Evolutionary conservation across 2,329 filamentous ascomycete species (phyloP).

Genomic region (Dothiorella sarmentorum): DNA sequence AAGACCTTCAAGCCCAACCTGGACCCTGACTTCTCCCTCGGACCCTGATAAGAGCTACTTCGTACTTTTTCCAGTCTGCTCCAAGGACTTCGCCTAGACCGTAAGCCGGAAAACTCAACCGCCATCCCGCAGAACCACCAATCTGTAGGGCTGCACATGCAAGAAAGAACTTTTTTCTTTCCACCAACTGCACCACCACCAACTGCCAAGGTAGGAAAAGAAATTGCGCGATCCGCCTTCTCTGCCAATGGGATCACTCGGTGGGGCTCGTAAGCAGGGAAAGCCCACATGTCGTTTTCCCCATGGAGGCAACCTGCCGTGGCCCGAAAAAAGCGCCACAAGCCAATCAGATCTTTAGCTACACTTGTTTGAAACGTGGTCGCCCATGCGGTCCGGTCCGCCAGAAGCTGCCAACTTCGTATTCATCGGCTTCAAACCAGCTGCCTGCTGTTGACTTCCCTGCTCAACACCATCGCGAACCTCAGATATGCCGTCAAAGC

Average conservation of each 20-base stretch:
- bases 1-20: no score
- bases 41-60: neutral
- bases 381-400: conserved; percentile 12
- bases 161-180: neutral
- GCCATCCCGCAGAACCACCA: neutral
- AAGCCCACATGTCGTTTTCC: conserved; percentile 5
- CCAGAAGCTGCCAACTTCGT: neutral
- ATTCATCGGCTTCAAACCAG: neutral
- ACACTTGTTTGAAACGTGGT: neutral
- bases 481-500: no score
- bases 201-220: neutral
- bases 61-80: no score
- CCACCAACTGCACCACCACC: neutral
- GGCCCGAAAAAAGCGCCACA: neutral
- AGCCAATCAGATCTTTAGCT: neutral
- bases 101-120: neutral
- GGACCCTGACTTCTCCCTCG: neutral
- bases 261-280: neutral
- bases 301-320: neutral
- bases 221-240: conserved; percentile 5
- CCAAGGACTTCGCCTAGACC: no score
- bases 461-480: neutral
- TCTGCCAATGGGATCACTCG: neutral
- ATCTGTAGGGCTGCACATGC: neutral
- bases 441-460: neutral